These are phyloP conservation scores for Eurotiales sp. DNA, from an alignment of 2,329 filamentous ascomycete genomes.

Conservation along the genomic window DNA sequence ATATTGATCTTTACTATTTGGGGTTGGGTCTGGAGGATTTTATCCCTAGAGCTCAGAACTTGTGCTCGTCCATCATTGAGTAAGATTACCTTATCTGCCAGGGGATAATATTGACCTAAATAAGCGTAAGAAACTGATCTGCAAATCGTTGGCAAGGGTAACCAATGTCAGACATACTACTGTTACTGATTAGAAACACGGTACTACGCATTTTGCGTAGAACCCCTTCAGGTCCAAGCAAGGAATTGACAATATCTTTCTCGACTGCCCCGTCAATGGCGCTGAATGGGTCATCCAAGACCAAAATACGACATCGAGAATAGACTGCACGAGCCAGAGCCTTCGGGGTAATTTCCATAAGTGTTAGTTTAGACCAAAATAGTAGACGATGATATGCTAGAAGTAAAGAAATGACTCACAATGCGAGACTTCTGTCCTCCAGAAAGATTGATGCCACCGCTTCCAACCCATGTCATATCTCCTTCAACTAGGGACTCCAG, in stretches of 20 bases:
- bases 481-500: constrained; percentile 36
- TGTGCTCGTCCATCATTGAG: no score
- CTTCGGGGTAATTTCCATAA: no score
- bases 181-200: constrained; percentile 4
- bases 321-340: constrained; percentile 47
- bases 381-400: no score
- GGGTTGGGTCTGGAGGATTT: no score
- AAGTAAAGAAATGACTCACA: constrained; percentile 23
- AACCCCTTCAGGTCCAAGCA: constrained; percentile 9
- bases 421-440: constrained; percentile 53
- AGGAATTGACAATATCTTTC: constrained; percentile 7
- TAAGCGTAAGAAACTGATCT: no score
- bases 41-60: no score
- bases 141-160: neutral
- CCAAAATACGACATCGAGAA: constrained; percentile 25
- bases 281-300: constrained; percentile 14
- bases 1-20: no score
- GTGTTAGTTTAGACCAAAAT: no score
- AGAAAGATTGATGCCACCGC: constrained; percentile 49
- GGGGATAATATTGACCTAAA: constrained; percentile 1
- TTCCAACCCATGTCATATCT: constrained; percentile 47
- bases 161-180: neutral
- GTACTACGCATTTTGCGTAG: constrained; percentile 2
- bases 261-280: constrained; percentile 13
- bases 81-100: no score